These are phyloP conservation scores for Crinitomyces ghanaensis DNA, from an alignment of 805 yeast genomes.

Conservation along the genomic window DNA sequence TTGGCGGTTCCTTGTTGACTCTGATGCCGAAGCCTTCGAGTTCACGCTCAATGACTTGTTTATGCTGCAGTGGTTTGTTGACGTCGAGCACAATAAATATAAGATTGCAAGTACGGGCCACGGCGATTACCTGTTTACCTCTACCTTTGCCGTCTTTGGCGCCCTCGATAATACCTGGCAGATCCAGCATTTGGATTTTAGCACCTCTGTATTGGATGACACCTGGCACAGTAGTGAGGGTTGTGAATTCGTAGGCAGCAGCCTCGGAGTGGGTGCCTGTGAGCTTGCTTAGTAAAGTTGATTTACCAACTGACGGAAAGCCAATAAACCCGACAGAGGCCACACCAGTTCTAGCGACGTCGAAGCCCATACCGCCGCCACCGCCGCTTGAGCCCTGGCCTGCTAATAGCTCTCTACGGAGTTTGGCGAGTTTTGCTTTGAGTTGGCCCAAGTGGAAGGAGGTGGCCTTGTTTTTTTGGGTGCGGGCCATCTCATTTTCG, in stretches of 20 bases:
- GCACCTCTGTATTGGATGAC: conserved; percentile 94
- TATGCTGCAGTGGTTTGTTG: conserved; percentile 89
- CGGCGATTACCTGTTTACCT: conserved; percentile 97
- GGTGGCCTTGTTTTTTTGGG: conserved; percentile 97
- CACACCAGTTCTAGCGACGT: conserved; percentile 97
- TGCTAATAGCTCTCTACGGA: conserved; percentile 80
- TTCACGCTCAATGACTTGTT: conserved; percentile 87
- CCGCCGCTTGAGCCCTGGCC: conserved; percentile 74
- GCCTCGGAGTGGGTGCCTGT: conserved; percentile 97
- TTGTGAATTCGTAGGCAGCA: conserved; percentile 96
- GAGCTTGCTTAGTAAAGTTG: conserved; percentile 68
- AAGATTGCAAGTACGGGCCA: conserved; percentile 93
- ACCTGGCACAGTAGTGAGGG: conserved; percentile 96
- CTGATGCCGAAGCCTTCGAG: conserved; percentile 96
- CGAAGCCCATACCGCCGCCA: conserved; percentile 89
- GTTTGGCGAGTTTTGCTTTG: conserved; percentile 90
- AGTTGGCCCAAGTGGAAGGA: conserved; percentile 95
- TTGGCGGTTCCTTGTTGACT: conserved; percentile 85
- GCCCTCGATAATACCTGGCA: conserved; percentile 95
- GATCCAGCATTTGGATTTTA: conserved; percentile 93
- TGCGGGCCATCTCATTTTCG: conserved; percentile 95
- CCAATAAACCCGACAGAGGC: conserved; percentile 98
- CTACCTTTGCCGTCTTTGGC: conserved; percentile 98
- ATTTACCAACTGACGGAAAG: conserved; percentile 83
- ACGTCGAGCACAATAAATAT: conserved; percentile 92